Percentiles rank a stretch among this genome's conserved stretches.
Evolutionary conservation across 768 basidiomycete species (phyloP).

Genomic region (Boletus tylopilopsis): DNA sequence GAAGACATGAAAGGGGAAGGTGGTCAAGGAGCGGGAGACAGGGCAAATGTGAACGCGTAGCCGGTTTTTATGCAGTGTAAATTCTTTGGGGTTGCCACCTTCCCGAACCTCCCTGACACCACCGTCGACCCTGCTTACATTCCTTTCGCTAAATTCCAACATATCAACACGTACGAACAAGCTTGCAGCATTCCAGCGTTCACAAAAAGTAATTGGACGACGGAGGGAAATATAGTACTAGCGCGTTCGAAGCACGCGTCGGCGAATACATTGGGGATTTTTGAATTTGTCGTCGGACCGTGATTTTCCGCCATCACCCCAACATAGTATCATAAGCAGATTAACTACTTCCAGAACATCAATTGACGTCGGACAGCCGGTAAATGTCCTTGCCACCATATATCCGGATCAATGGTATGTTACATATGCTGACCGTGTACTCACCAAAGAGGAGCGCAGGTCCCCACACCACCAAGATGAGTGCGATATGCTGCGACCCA

Average conservation of each 20-base stretch:
- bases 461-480: conserved; percentile 57
- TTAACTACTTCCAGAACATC: conserved; percentile 30
- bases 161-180: not conserved
- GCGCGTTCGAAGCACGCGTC: no score
- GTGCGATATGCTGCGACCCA: conserved; percentile 62
- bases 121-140: not conserved
- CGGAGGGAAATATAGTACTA: no score
- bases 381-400: conserved; percentile 31
- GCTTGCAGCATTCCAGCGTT: not conserved
- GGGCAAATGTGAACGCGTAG: not conserved
- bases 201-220: no score
- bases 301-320: no score
- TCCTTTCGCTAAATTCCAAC: not conserved
- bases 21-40: conserved; percentile 26
- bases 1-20: conserved; percentile 20
- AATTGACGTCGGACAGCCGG: conserved; percentile 37
- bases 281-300: not conserved
- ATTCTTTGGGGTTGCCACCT: conserved; percentile 35
- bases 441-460: conserved; percentile 54
- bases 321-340: not conserved
- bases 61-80: conserved; percentile 26
- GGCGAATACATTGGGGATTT: no score
- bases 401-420: not conserved
- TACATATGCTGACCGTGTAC: conserved; percentile 4
- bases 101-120: conserved; percentile 2